Evolutionary conservation across 2,329 filamentous ascomycete genomes (phyloP).

Genomic region (Colletotrichum kahawae): DNA sequence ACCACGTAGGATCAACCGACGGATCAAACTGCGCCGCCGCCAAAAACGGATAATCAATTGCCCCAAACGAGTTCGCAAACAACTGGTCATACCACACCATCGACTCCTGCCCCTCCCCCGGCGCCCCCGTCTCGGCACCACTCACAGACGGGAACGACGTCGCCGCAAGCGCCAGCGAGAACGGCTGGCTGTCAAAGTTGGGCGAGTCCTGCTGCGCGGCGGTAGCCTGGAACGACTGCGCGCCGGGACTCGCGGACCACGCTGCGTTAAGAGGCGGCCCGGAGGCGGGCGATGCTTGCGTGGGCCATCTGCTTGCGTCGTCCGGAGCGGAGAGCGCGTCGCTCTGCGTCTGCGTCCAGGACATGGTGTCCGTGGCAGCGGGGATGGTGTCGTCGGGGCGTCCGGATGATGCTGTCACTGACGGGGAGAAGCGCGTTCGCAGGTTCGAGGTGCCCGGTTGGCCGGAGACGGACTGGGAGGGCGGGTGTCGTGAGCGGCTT

Average conservation of each 20-base stretch:
- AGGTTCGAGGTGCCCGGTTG: background rate
- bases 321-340: background rate
- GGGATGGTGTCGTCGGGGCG: background rate
- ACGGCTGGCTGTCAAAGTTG: background rate
- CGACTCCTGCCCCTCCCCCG: conserved; percentile 34
- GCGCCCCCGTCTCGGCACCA: background rate
- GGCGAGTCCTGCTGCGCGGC: background rate
- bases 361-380: background rate
- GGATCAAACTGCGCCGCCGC: conserved; percentile 36
- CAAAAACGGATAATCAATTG: conserved; percentile 37
- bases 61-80: conserved; percentile 37
- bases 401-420: background rate
- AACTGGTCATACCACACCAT: conserved; percentile 40
- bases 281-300: background rate
- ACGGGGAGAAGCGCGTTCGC: conserved; percentile 1
- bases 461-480: background rate
- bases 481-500: background rate
- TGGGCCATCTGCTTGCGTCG: background rate
- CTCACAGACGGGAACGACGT: background rate
- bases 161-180: background rate
- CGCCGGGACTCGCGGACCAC: background rate
- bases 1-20: conserved; percentile 36
- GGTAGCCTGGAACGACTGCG: background rate
- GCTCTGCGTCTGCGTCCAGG: background rate
- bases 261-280: background rate